Percentiles rank a stretch among this genome's conserved stretches.
These are phyloP conservation scores for Scedosporium boydii DNA, from an alignment of 2,329 filamentous ascomycete genomes.

Conservation along the genomic window DNA sequence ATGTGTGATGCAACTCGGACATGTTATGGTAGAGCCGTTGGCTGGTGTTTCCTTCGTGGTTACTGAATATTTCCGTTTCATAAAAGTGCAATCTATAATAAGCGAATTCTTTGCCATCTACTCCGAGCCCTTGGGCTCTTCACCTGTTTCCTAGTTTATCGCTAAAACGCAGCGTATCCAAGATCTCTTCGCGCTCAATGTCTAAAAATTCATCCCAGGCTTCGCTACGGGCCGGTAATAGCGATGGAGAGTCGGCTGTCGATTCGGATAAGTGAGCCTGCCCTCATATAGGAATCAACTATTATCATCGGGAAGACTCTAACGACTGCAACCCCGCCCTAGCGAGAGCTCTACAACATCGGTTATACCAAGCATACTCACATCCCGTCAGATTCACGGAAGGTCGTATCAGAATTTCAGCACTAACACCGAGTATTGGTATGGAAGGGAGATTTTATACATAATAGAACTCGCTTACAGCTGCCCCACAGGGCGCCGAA, in stretches of 20 bases:
- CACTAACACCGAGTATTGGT: slow-evolving; percentile 18
- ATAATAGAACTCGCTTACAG: background rate
- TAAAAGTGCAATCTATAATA: no score
- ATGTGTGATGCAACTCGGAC: no score
- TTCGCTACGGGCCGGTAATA: background rate
- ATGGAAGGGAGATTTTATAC: background rate
- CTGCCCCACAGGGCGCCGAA: slow-evolving; percentile 9
- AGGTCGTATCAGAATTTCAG: slow-evolving; percentile 19
- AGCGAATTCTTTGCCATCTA: no score
- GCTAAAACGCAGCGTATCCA: background rate
- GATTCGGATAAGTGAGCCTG: background rate
- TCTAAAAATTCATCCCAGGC: background rate
- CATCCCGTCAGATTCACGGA: slow-evolving; percentile 11
- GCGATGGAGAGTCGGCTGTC: background rate
- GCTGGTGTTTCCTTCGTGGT: no score
- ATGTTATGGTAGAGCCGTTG: no score
- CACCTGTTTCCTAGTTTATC: no score
- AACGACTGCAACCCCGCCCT: background rate
- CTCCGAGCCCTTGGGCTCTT: no score
- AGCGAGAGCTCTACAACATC: slow-evolving; percentile 1
- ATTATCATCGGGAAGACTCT: background rate
- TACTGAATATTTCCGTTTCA: no score
- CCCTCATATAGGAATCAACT: background rate
- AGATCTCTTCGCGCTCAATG: background rate
- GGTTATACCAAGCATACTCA: background rate